Conservation (phyloP, 2,329 filamentous ascomycete species). For the Colletotrichum liriopes region DNA sequence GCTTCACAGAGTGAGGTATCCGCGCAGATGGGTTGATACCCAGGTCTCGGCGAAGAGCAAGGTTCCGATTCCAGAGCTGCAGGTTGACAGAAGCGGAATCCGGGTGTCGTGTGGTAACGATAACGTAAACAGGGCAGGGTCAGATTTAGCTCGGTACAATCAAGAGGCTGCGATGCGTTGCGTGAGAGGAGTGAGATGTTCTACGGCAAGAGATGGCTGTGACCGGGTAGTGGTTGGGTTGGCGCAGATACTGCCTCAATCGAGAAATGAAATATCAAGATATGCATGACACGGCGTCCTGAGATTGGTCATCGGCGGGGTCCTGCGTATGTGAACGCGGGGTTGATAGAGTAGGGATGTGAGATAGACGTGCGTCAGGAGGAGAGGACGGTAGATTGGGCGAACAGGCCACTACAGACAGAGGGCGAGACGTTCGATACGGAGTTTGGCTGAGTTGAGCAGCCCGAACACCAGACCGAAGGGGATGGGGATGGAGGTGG, state of each 20-base stretch:
- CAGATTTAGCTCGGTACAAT: neutral
- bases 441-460: neutral
- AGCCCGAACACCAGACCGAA: neutral
- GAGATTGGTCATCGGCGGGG: slow-evolving; percentile 26
- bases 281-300: slow-evolving; percentile 36
- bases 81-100: neutral
- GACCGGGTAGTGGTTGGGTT: slow-evolving; percentile 16
- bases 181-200: slow-evolving; percentile 2
- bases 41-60: neutral
- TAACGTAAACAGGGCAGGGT: slow-evolving; percentile 26
- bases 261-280: slow-evolving; percentile 36
- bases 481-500: neutral
- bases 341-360: neutral
- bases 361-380: slow-evolving; percentile 11
- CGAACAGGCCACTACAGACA: neutral
- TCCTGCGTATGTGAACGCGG: neutral
- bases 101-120: slow-evolving; percentile 22
- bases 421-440: neutral
- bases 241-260: slow-evolving; percentile 38
- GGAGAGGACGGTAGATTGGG: neutral
- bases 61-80: slow-evolving; percentile 5
- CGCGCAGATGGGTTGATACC: neutral
- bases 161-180: neutral
- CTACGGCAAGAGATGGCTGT: slow-evolving; percentile 7
- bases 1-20: neutral